These are phyloP conservation scores for Nitzschia sp. DNA, from an alignment of 108 stramenopile species.

Conservation along the genomic window DNA sequence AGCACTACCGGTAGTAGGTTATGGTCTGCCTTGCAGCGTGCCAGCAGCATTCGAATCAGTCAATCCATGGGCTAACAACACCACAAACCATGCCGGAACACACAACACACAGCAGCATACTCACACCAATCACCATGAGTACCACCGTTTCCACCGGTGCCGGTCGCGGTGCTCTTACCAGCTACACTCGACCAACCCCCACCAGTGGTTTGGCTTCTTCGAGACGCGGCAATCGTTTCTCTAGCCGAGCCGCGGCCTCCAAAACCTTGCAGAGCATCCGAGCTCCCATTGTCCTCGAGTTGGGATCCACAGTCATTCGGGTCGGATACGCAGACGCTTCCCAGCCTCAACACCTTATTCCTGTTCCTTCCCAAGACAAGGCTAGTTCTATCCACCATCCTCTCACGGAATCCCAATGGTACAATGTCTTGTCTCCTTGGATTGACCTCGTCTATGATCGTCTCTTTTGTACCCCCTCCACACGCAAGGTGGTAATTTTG, in stretches of 20 bases:
- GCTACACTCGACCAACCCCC: too few species aligned
- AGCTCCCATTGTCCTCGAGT: conserved; percentile 37
- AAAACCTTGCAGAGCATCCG: conserved; percentile 12
- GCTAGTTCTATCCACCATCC: conserved; percentile 12
- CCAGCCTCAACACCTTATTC: conserved; percentile 28
- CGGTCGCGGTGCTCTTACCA: too few species aligned
- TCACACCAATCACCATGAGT: too few species aligned
- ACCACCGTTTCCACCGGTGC: too few species aligned
- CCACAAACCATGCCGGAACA: too few species aligned
- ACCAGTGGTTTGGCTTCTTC: neutral
- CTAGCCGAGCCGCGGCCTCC: neutral
- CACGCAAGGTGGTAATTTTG: conserved; percentile 30
- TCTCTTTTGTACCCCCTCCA: conserved; percentile 35
- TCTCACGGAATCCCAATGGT: conserved; percentile 37
- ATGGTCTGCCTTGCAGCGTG: too few species aligned
- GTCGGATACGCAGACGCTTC: conserved; percentile 36
- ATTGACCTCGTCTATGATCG: conserved; percentile 37
- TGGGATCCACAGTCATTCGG: conserved; percentile 26
- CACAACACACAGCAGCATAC: too few species aligned
- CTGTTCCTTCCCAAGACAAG: neutral
- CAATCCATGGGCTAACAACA: too few species aligned
- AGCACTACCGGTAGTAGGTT: too few species aligned
- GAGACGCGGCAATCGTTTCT: neutral
- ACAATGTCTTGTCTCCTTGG: conserved; percentile 20
- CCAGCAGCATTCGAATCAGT: too few species aligned